Conservation (phyloP, 176 grass and related monocot species). For the Musa schizocarpa region DNA sequence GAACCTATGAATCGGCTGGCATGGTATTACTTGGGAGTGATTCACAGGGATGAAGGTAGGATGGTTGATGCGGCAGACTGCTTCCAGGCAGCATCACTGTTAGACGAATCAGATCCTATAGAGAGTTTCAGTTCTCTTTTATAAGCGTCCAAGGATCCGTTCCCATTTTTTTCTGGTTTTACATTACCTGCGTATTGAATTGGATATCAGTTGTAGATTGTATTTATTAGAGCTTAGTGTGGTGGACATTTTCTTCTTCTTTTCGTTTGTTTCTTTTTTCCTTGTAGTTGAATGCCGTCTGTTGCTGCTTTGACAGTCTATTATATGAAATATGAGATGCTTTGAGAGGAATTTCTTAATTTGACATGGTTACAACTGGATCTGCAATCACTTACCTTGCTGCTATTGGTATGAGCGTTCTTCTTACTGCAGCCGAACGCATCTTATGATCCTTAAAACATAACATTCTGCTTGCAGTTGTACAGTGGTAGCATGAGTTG, state of each 20-base stretch:
- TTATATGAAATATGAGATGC: too few relatives aligned
- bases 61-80: constrained; percentile 70
- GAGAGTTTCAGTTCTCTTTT: constrained; percentile 63
- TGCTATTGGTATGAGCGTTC: too few relatives aligned
- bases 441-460: too few relatives aligned
- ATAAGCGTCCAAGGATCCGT: constrained; percentile 17
- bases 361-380: too few relatives aligned
- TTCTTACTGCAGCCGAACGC: too few relatives aligned
- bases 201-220: constrained; percentile 23
- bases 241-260: neutral
- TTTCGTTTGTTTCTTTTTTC: neutral
- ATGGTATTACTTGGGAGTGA: constrained; percentile 89
- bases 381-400: too few relatives aligned
- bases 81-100: constrained; percentile 78
- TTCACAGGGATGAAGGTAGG: constrained; percentile 70
- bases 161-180: constrained; percentile 15
- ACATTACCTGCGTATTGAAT: constrained; percentile 24
- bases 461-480: too few relatives aligned
- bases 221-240: constrained; percentile 18
- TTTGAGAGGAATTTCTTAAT: too few relatives aligned
- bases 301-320: too few relatives aligned
- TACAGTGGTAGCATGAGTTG: too few relatives aligned
- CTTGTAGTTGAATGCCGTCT: too few relatives aligned
- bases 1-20: constrained; percentile 70
- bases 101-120: constrained; percentile 78